phyloP scores from a whole-genome alignment of 352 stramenopile species.

The Globisporangium megalacanthum region DNA sequence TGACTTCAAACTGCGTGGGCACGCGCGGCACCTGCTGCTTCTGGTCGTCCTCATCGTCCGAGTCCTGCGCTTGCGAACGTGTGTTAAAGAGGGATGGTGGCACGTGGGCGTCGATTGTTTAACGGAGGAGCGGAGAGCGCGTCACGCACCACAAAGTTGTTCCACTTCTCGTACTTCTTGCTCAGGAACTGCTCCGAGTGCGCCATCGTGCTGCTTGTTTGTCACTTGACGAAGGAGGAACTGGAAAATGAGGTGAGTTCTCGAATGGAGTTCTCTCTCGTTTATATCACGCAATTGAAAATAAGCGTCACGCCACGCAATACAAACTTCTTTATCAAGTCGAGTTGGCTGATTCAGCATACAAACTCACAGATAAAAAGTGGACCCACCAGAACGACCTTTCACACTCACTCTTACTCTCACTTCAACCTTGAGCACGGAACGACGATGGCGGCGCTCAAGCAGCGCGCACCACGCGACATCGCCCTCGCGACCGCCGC shows the following conservation, averaged over 20 bases:
- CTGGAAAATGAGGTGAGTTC: neutral
- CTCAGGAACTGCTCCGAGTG: slow-evolving; percentile 63
- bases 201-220: slow-evolving; percentile 17
- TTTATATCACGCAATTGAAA: neutral
- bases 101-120: too few relatives aligned
- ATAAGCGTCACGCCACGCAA: neutral
- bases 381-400: neutral
- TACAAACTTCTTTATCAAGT: neutral
- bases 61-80: slow-evolving; percentile 22
- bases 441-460: neutral
- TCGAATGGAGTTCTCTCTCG: neutral
- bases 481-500: slow-evolving; percentile 11
- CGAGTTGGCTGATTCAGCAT: neutral
- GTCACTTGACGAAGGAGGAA: neutral
- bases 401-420: neutral
- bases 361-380: neutral
- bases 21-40: slow-evolving; percentile 32
- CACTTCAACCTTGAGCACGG: neutral
- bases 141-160: slow-evolving; percentile 66
- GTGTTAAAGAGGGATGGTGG: too few relatives aligned
- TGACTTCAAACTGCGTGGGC: slow-evolving; percentile 76
- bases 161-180: slow-evolving; percentile 89
- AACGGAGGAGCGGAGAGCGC: neutral
- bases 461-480: neutral
- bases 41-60: slow-evolving; percentile 35